Evolutionary conservation across 768 basidiomycete genomes (phyloP).

Genomic region (Leccinum pellstonianum): DNA sequence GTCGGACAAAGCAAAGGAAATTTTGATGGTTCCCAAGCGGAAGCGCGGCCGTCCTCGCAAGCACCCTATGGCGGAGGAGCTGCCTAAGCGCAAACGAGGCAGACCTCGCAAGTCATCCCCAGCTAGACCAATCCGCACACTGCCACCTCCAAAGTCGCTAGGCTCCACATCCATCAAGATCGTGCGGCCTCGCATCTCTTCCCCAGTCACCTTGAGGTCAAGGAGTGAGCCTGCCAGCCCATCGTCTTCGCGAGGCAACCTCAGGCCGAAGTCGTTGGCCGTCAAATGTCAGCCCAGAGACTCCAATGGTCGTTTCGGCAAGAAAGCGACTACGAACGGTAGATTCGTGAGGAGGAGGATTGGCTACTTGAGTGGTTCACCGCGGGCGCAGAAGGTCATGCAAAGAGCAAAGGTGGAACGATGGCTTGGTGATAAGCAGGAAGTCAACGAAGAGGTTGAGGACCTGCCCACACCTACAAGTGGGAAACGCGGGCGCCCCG

Average conservation of each 20-base stretch:
- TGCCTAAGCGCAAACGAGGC: conserved; percentile 36
- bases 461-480: conserved; percentile 12
- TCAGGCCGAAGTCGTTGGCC: conserved; percentile 44
- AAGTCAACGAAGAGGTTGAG: conserved; percentile 13
- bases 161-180: conserved; percentile 12
- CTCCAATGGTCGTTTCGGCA: conserved; percentile 65
- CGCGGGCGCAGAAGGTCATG: conserved; percentile 41
- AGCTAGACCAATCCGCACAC: conserved; percentile 7
- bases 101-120: conserved; percentile 35
- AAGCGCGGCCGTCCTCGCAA: conserved; percentile 38
- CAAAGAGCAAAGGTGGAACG: conserved; percentile 43
- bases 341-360: conserved; percentile 40
- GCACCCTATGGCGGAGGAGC: conserved; percentile 30
- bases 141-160: conserved; percentile 11
- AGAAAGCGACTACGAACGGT: conserved; percentile 52
- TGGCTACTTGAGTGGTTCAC: conserved; percentile 22
- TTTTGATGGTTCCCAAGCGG: conserved; percentile 32
- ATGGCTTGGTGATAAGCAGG: conserved; percentile 35
- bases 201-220: conserved; percentile 23
- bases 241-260: conserved; percentile 23
- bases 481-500: conserved; percentile 25
- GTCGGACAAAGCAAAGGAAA: conserved; percentile 35
- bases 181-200: conserved; percentile 12
- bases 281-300: conserved; percentile 58
- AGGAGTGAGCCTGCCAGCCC: conserved; percentile 25